A percentile compares a stretch with the other conserved stretches of the same genome.
Evolutionary conservation across 1,284 basidiomycete species (phyloP).

Genomic region (Veloboletus limbatus): DNA sequence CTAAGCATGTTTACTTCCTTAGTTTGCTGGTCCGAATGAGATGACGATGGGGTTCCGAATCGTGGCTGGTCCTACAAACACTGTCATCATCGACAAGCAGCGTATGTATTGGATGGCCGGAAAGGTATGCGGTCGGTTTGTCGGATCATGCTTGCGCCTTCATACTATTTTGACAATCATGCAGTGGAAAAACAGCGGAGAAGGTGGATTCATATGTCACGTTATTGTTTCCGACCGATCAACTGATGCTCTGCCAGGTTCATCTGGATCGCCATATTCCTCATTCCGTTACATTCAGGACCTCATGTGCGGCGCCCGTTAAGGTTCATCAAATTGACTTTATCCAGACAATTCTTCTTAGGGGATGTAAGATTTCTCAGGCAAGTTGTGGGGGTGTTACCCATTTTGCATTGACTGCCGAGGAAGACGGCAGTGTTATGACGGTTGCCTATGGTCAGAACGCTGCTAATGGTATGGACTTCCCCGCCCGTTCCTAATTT

Average conservation of each 20-base stretch:
- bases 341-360: slow-evolving; percentile 25
- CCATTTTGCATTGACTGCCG: slow-evolving; percentile 75
- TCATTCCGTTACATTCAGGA: slow-evolving; percentile 81
- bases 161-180: slow-evolving; percentile 16
- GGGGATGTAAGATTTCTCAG: slow-evolving; percentile 69
- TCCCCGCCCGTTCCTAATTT: neutral
- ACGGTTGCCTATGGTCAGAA: slow-evolving; percentile 88
- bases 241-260: slow-evolving; percentile 45
- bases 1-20: slow-evolving; percentile 1
- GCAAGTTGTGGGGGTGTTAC: slow-evolving; percentile 86
- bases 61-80: slow-evolving; percentile 80
- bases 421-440: slow-evolving; percentile 71
- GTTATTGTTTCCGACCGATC: neutral
- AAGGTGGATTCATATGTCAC: slow-evolving; percentile 49
- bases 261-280: slow-evolving; percentile 78
- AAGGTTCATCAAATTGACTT: neutral
- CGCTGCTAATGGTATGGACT: slow-evolving; percentile 59
- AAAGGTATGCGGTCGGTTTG: slow-evolving; percentile 47
- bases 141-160: slow-evolving; percentile 4
- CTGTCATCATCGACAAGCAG: slow-evolving; percentile 81
- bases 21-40: slow-evolving; percentile 75
- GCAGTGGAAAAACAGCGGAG: slow-evolving; percentile 91
- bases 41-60: slow-evolving; percentile 63
- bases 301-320: slow-evolving; percentile 52
- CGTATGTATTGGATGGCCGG: slow-evolving; percentile 84